A percentile compares a stretch with the other conserved stretches of the same genome.
Conservation (phyloP, 345 rosid species). For the Eucalyptus tenuipes region DNA sequence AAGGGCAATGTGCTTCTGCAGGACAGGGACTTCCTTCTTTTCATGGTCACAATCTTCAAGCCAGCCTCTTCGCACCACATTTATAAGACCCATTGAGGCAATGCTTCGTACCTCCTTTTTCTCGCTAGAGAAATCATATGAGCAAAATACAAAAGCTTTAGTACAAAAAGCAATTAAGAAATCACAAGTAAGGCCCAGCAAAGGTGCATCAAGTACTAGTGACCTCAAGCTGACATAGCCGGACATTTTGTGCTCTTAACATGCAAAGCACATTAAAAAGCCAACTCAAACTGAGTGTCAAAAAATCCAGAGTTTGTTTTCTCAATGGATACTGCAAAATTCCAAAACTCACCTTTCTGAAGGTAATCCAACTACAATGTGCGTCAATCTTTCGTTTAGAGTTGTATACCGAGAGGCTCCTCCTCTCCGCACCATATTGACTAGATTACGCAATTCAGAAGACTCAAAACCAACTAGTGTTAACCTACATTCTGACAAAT, state of each 20-base stretch:
- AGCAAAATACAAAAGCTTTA: not conserved
- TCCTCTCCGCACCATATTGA: conserved; percentile 64
- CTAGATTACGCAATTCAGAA: conserved; percentile 68
- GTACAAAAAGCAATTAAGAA: not conserved
- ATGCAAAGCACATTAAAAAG: not conserved
- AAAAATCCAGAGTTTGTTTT: not conserved
- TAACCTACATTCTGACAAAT: conserved; percentile 83
- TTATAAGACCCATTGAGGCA: conserved; percentile 78
- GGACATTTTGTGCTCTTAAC: not conserved
- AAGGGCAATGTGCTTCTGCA: conserved; percentile 47
- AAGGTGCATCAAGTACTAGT: not conserved
- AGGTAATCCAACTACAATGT: conserved; percentile 74
- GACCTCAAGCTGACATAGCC: not conserved
- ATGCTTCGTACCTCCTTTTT: conserved; percentile 67
- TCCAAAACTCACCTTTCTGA: conserved; percentile 67
- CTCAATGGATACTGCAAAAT: not conserved
- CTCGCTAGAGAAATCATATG: conserved; percentile 35
- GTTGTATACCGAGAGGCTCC: conserved; percentile 76
- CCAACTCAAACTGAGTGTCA: not conserved
- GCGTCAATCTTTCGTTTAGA: conserved; percentile 66
- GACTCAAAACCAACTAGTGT: conserved; percentile 78
- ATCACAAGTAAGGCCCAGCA: not conserved
- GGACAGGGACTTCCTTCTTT: conserved; percentile 68
- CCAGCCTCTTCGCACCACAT: conserved; percentile 73
- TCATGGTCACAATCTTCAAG: conserved; percentile 82